phyloP scores from a whole-genome alignment of 2,329 filamentous ascomycete species.

The Ascocoryne sarcoides region DNA sequence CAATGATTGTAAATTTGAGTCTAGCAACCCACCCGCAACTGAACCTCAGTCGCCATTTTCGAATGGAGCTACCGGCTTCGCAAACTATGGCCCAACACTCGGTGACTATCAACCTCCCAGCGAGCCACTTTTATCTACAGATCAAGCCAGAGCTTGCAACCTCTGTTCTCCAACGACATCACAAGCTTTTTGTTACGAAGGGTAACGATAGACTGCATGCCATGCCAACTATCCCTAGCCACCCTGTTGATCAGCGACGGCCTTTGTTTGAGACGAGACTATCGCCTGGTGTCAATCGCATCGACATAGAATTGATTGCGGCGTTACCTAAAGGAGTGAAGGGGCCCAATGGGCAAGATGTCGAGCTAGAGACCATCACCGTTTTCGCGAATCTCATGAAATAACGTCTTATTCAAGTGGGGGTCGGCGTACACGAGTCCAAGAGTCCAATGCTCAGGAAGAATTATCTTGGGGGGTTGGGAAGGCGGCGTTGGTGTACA shows the following conservation, averaged over 20 bases:
- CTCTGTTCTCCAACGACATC: constrained; percentile 57
- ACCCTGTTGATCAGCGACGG: constrained; percentile 44
- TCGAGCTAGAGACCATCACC: constrained; percentile 71
- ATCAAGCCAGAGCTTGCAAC: constrained; percentile 58
- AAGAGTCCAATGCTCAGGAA: too few relatives aligned
- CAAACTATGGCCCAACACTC: constrained; percentile 60
- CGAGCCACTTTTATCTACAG: constrained; percentile 61
- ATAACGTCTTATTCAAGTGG: too few relatives aligned
- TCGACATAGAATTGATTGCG: constrained; percentile 71
- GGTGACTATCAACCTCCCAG: constrained; percentile 60
- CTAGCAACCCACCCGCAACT: constrained; percentile 61
- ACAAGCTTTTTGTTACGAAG: constrained; percentile 66
- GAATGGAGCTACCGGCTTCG: constrained; percentile 57
- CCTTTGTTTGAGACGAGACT: constrained; percentile 71
- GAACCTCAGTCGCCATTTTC: constrained; percentile 50
- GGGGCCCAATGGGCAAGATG: constrained; percentile 48
- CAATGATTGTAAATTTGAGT: constrained; percentile 58
- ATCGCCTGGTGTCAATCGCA: constrained; percentile 62
- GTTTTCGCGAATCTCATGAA: constrained; percentile 64
- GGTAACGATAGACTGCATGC: constrained; percentile 51
- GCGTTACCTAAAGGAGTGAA: constrained; percentile 54
- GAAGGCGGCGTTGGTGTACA: too few relatives aligned
- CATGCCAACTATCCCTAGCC: constrained; percentile 42
- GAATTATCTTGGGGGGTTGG: too few relatives aligned
- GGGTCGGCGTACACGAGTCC: too few relatives aligned